Conservation (phyloP, 2,329 filamentous ascomycete species). For the Cadophora sp. region DNA sequence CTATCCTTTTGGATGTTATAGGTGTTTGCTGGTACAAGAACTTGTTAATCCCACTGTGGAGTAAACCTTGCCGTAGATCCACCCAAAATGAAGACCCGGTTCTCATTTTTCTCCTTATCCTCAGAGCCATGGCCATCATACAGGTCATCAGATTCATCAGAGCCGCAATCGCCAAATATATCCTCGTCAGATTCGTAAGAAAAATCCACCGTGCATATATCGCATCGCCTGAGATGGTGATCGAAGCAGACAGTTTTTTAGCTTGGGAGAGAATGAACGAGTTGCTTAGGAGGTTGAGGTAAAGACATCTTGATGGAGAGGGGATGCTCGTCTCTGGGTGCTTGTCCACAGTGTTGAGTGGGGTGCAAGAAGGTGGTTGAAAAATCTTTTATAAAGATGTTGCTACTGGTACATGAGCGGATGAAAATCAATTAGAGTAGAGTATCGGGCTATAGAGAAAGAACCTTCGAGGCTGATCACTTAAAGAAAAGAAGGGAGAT, state of each 20-base stretch:
- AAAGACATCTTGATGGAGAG: neutral
- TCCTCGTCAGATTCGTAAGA: conserved; percentile 7
- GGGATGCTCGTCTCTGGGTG: neutral
- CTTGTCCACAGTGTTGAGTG: neutral
- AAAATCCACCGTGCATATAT: neutral
- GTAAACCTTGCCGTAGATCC: conserved; percentile 5
- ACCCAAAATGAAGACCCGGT: neutral
- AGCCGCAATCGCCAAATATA: neutral
- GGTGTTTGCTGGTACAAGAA: conserved; percentile 1
- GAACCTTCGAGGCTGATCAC: too few relatives aligned
- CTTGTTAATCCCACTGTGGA: conserved; percentile 13
- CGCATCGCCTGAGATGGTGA: conserved; percentile 11
- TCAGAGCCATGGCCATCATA: neutral
- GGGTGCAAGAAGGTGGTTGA: too few relatives aligned
- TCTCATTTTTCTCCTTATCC: conserved; percentile 13
- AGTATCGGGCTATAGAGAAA: too few relatives aligned
- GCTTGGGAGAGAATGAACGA: conserved; percentile 1
- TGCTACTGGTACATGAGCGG: too few relatives aligned
- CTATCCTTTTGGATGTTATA: neutral
- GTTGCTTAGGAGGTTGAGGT: neutral
- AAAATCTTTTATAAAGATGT: too few relatives aligned
- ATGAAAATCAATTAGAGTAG: too few relatives aligned
- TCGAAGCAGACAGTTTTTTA: conserved; percentile 11
- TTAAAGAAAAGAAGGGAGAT: too few relatives aligned
- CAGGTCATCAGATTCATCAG: neutral